Evolutionary conservation across 2,329 filamentous ascomycete species (phyloP), one percentile per base, ranked within the genome.

Genomic region (Orbilia javanica): DNA sequence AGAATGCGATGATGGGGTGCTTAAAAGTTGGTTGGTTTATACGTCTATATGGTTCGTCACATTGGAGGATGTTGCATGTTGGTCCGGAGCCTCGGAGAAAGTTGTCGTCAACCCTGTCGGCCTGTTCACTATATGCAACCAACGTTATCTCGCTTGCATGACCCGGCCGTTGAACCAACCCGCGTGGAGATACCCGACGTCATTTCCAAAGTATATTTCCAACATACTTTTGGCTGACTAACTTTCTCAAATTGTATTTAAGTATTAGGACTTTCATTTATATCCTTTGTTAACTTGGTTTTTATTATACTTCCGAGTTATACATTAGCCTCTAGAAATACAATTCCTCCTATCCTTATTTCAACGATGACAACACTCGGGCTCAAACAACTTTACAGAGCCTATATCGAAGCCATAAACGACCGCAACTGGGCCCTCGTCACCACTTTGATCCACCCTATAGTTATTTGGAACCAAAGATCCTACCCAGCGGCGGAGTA

Each of bases 371-470:
- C 62, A 13, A 36, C 55, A 11, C 60, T 78, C n/a, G n/a, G n/a
- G n/a, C n/a, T n/a, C 2, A 29, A 55, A 8, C 15, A 72, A 71
- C 55, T 25, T 15, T 78, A 78, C 62, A 66, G 46, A 36, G 64
- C 57, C 46, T 78, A 78, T 36, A 78, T 78, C 11, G 44, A 67
- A 63, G 62, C 62, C 5, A 72, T 72, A 46, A 78, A 78, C 53
- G 62, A 78, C 18, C 67, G 74, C 18, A 44, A 77, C 34, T 77
- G 73, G 73, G 20, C 29, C 7, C 22, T 71, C 15, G 42, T 77
- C 10, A 60, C 52, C 39, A 78, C 31, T 20, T 31, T 78, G 18
- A 25, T 72, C 31, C 74, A 72, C 4, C 52, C 67, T 4, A 39
- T 66, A 10, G 62, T 78, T 18, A 78, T 25, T 18, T 78, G 74